These are phyloP conservation scores for Collybiopsis luxurians DNA, from an alignment of 768 basidiomycete species.

Conservation along the genomic window DNA sequence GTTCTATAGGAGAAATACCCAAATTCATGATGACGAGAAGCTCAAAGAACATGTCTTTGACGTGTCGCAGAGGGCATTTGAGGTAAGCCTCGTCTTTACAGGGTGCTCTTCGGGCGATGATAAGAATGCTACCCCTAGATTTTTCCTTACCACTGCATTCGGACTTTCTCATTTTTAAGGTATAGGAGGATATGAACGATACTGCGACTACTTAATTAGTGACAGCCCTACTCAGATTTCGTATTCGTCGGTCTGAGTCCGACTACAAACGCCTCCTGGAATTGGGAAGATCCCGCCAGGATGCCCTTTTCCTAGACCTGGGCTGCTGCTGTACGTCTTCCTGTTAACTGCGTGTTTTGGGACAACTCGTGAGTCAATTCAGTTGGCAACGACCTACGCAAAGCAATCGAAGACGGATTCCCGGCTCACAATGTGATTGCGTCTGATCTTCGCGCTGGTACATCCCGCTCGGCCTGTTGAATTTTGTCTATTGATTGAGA, in stretches of 20 bases:
- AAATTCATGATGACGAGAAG: no score
- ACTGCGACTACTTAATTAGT: no score
- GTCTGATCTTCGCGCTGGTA: constrained; percentile 22
- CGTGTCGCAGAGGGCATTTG: no score
- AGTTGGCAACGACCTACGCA: constrained; percentile 25
- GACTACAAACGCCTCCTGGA: constrained; percentile 17
- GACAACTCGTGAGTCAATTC: neutral
- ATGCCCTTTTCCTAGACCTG: constrained; percentile 23
- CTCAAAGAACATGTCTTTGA: constrained; percentile 14
- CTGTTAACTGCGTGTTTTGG: neutral
- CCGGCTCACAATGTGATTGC: constrained; percentile 19
- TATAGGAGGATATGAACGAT: constrained; percentile 11
- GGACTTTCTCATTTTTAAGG: constrained; percentile 32
- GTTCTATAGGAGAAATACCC: no score
- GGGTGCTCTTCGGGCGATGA: no score
- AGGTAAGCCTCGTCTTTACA: no score
- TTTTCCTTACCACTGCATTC: constrained; percentile 37
- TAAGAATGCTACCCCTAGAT: no score
- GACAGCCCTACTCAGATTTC: constrained; percentile 1
- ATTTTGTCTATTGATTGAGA: neutral
- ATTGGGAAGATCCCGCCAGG: constrained; percentile 13
- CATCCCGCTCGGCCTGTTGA: neutral
- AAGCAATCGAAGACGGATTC: constrained; percentile 22
- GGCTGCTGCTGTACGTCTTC: constrained; percentile 22
- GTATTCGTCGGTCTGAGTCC: constrained; percentile 15